phyloP scores from a whole-genome alignment of 2,329 filamentous ascomycete species.

The Leptoxyphium fumago region DNA sequence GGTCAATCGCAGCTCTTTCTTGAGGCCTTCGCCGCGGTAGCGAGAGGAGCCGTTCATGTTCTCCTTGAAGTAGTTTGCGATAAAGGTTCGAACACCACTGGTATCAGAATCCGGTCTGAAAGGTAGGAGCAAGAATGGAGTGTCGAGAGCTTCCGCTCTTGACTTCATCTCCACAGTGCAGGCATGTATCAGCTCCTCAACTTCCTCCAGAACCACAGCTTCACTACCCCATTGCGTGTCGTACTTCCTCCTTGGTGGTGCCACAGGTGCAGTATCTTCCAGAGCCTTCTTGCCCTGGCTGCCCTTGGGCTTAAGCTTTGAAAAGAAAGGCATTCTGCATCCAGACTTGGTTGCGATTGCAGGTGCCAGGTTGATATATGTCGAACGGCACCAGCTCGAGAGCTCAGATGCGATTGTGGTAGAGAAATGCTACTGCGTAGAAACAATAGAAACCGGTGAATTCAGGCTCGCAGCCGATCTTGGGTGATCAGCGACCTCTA shows the following conservation, averaged over 20 bases:
- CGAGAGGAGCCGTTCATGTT: slow-evolving; percentile 42
- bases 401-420: too few species aligned
- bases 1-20: slow-evolving; percentile 78
- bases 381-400: too few species aligned
- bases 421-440: too few species aligned
- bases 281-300: slow-evolving; percentile 39
- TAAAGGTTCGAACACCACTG: slow-evolving; percentile 78
- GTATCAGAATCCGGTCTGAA: slow-evolving; percentile 90
- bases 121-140: slow-evolving; percentile 82
- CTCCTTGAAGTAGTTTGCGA: slow-evolving; percentile 80
- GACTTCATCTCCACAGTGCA: slow-evolving; percentile 89
- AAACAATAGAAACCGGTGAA: too few species aligned
- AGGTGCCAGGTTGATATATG: too few species aligned
- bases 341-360: neutral
- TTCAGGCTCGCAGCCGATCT: too few species aligned
- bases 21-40: slow-evolving; percentile 52
- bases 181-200: slow-evolving; percentile 69
- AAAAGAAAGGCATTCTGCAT: slow-evolving; percentile 41
- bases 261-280: slow-evolving; percentile 21
- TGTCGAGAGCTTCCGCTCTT: slow-evolving; percentile 65
- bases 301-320: slow-evolving; percentile 62
- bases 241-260: slow-evolving; percentile 61
- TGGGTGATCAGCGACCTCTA: too few species aligned
- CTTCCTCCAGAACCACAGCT: slow-evolving; percentile 74
- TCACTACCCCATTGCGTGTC: slow-evolving; percentile 72